Evolutionary conservation across 148 eudicot species (phyloP), one percentile per base, ranked within the genome.

Genomic region (Pouteria glomerata): DNA sequence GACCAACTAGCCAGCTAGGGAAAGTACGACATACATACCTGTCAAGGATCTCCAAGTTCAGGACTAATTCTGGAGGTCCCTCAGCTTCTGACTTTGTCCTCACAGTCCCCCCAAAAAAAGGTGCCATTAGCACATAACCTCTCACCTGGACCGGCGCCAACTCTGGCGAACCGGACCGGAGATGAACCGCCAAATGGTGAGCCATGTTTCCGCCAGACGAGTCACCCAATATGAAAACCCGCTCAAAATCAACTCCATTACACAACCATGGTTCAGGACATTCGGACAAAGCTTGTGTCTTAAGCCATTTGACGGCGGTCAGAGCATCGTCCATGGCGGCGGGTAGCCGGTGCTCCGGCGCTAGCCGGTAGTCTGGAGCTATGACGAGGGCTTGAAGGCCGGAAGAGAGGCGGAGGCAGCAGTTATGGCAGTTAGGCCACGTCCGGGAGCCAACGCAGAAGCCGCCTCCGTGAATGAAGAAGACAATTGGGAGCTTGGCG

Each of bases 151-250:
- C 72, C 26, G 90, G 90, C 0, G 21, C 30, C 39, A 85, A 53
- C 24, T 74, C 80, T 10, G 73, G 48, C 41, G 86, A 81, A 7
- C 85, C 84, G 12, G 73, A 64, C 7, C 94, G 84, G 19, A 87
- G 30, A 69, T 55, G 64, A 63, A 82, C 84, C 41, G 95, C 95
- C 70, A 91, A 37, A 48, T 91, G 90, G 64, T 91, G 97, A 0
- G 95, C 97, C 18, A 91, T 76, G 77, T 89, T 91, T 31, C 92
- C 94, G 29, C 97, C 97, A 5, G 97, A 91, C 1, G 94, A 89
- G 63, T 89, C 97, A 3, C 97, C 97, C 30, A 87, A 15, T 33
- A 91, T 58, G 55, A 78, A 89, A 59, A 91, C 91, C 77, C 80
- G 69, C 23, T 69, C 87, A 35, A 83, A 86, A 67, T 92, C 95